phyloP scores from a whole-genome alignment of 2,329 filamentous ascomycete genomes.

The Xylaria sp. region DNA sequence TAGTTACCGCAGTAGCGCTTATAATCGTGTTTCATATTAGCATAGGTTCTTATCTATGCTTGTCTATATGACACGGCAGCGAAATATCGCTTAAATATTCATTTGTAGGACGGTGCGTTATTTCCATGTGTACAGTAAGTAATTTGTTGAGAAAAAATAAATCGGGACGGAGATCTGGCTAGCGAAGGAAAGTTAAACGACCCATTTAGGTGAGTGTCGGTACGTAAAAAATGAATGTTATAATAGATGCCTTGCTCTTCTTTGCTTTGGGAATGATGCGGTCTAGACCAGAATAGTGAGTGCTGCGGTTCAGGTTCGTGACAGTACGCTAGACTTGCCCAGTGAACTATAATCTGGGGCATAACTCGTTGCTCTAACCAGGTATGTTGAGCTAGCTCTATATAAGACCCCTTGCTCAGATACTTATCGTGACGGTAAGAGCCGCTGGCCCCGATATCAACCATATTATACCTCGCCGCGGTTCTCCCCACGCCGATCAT shows the following conservation, averaged over 20 bases:
- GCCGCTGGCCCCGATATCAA: conserved; percentile 14
- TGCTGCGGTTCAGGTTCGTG: no score
- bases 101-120: neutral
- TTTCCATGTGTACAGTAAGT: no score
- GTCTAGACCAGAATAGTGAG: no score
- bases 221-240: no score
- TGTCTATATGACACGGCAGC: neutral
- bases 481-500: conserved; percentile 12
- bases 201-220: neutral
- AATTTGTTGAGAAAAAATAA: no score
- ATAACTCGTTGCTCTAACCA: neutral
- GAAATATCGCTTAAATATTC: neutral
- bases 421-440: conserved; percentile 14
- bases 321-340: no score
- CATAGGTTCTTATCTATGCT: neutral
- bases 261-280: no score
- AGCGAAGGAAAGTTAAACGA: neutral
- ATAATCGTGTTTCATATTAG: neutral
- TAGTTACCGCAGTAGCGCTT: neutral
- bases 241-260: neutral
- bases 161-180: neutral
- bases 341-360: no score
- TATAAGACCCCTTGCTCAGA: neutral
- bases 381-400: neutral
- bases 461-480: conserved; percentile 1